Evolutionary conservation across 805 yeast species (phyloP).

Genomic region (Metschnikowia cerradonensis): DNA sequence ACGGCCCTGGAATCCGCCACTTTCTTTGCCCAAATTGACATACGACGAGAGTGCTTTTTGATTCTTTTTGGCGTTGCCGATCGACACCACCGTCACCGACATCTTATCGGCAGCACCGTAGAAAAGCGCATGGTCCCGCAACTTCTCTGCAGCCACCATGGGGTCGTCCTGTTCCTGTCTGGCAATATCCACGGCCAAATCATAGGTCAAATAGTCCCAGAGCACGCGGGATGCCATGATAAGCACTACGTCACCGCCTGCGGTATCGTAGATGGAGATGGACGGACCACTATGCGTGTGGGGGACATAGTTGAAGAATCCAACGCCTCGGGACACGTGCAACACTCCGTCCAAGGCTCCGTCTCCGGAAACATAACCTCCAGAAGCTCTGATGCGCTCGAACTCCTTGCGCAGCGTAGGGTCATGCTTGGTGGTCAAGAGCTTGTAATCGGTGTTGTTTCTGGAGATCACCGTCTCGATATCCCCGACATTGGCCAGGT

Average conservation of each 20-base stretch:
- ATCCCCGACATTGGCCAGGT: slow-evolving; percentile 89
- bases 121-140: slow-evolving; percentile 90
- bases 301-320: slow-evolving; percentile 80
- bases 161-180: slow-evolving; percentile 80
- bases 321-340: slow-evolving; percentile 86
- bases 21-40: slow-evolving; percentile 37
- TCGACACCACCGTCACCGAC: slow-evolving; percentile 74
- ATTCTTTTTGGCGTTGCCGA: slow-evolving; percentile 47
- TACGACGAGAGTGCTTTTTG: slow-evolving; percentile 28
- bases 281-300: slow-evolving; percentile 88
- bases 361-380: slow-evolving; percentile 83
- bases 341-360: slow-evolving; percentile 82
- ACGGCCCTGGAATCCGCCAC: slow-evolving; percentile 30
- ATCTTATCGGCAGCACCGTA: slow-evolving; percentile 82
- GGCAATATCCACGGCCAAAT: slow-evolving; percentile 86
- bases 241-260: slow-evolving; percentile 74
- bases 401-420: slow-evolving; percentile 76
- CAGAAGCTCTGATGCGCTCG: slow-evolving; percentile 84
- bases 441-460: slow-evolving; percentile 74
- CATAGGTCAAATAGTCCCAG: slow-evolving; percentile 81
- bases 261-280: slow-evolving; percentile 55
- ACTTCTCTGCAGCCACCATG: slow-evolving; percentile 84
- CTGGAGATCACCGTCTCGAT: slow-evolving; percentile 75
- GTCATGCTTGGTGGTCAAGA: slow-evolving; percentile 73
- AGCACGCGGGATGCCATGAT: slow-evolving; percentile 78